Percentiles rank a stretch among this genome's conserved stretches.
phyloP scores from a whole-genome alignment of 495 filamentous ascomycete species.

The Chaetomium cochliodes region DNA sequence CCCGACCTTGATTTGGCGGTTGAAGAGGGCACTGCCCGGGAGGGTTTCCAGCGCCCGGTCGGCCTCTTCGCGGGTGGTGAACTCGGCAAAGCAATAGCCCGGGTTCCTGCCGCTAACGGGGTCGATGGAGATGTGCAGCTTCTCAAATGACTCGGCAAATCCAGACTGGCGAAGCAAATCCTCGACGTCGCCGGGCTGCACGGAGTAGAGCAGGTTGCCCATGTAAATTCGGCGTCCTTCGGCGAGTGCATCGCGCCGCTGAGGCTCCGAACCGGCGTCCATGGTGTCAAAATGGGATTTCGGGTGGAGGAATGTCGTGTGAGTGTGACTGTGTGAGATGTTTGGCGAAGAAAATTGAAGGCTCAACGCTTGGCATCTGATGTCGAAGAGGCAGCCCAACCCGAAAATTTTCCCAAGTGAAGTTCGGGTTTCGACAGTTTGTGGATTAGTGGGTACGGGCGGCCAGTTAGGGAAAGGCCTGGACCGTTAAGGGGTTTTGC shows the following conservation, averaged over 20 bases:
- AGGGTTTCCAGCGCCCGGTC: constrained; percentile 56
- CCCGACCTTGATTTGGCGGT: constrained; percentile 59
- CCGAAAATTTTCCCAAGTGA: constrained; percentile 7
- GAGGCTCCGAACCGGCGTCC: constrained; percentile 3
- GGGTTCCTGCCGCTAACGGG: constrained; percentile 66
- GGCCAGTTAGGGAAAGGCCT: not conserved
- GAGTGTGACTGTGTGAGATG: not conserved
- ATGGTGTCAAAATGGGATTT: not conserved
- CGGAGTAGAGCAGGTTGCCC: constrained; percentile 66
- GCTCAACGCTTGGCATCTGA: constrained; percentile 4
- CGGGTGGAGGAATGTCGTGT: not conserved
- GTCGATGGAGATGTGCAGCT: constrained; percentile 66
- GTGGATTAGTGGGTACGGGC: constrained; percentile 11
- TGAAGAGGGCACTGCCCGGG: constrained; percentile 52
- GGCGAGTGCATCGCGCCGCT: constrained; percentile 41
- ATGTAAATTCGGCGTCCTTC: constrained; percentile 61
- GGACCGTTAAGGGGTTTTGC: not conserved
- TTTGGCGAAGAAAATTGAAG: not conserved
- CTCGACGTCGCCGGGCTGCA: constrained; percentile 61
- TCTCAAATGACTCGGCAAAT: constrained; percentile 46
- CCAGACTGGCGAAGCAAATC: constrained; percentile 51
- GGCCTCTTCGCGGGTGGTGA: constrained; percentile 55
- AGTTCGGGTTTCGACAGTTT: constrained; percentile 8
- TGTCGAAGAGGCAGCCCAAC: not conserved
- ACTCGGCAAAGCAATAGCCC: constrained; percentile 70